phyloP scores from a whole-genome alignment of 768 basidiomycete species.

The Dictyophora rubrovolvata region DNA sequence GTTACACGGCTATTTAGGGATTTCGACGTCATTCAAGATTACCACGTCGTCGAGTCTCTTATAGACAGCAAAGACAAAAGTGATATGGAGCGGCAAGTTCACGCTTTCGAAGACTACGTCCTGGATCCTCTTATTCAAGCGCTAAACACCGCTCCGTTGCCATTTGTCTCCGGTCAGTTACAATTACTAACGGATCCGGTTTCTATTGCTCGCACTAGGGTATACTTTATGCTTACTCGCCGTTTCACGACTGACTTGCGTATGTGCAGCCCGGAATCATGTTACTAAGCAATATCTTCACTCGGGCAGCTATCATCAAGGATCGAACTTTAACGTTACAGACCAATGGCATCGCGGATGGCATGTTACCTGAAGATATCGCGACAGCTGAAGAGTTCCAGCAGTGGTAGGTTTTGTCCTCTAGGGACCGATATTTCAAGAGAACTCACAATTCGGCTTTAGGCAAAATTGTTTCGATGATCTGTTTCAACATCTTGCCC shows the following conservation, averaged over 20 bases:
- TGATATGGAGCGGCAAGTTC: constrained; percentile 81
- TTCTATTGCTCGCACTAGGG: constrained; percentile 68
- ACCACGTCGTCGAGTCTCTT: constrained; percentile 57
- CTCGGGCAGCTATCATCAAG: constrained; percentile 87
- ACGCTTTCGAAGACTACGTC: constrained; percentile 77
- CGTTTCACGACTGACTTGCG: background rate
- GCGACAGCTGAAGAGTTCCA: constrained; percentile 66
- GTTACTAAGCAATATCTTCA: constrained; percentile 81
- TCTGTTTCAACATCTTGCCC: constrained; percentile 69
- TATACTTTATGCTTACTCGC: constrained; percentile 27
- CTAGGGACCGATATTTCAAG: background rate
- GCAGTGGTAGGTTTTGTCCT: constrained; percentile 53
- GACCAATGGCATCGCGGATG: constrained; percentile 22
- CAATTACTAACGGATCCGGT: constrained; percentile 72
- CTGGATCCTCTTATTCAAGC: constrained; percentile 81
- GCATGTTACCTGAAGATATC: constrained; percentile 43
- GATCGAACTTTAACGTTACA: constrained; percentile 33
- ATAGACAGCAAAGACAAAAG: constrained; percentile 51
- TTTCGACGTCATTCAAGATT: constrained; percentile 79
- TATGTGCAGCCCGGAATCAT: constrained; percentile 74
- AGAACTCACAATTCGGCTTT: constrained; percentile 9
- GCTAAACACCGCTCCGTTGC: constrained; percentile 66
- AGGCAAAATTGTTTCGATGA: constrained; percentile 88
- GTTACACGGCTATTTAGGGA: constrained; percentile 92
- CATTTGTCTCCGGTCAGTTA: constrained; percentile 78